A percentile compares a stretch with the other conserved stretches of the same genome.
Conservation (phyloP, 768 basidiomycete species). For the Suillus clintonianus region DNA sequence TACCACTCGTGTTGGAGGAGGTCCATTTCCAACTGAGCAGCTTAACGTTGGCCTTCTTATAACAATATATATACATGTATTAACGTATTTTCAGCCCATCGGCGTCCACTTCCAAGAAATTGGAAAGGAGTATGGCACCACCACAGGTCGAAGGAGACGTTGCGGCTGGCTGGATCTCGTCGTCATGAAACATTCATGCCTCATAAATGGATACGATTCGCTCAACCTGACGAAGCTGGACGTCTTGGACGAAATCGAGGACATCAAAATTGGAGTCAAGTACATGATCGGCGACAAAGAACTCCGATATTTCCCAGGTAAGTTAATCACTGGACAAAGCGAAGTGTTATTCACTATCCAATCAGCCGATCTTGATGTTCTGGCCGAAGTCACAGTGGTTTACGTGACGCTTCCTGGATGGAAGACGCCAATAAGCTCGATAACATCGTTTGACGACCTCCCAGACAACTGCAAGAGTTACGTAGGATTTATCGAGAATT, state of each 20-base stretch:
- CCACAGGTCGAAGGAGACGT: conserved; percentile 89
- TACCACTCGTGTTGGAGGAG: conserved; percentile 97
- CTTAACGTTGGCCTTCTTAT: conserved; percentile 62
- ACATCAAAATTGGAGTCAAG: conserved; percentile 86
- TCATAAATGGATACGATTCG: conserved; percentile 94
- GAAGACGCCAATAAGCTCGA: conserved; percentile 72
- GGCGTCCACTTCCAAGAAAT: conserved; percentile 92
- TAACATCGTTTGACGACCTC: conserved; percentile 67
- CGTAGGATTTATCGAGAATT: conserved; percentile 82
- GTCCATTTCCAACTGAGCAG: conserved; percentile 97
- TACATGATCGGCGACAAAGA: conserved; percentile 80
- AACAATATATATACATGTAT: background rate
- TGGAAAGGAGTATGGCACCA: conserved; percentile 88
- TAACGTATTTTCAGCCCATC: conserved; percentile 50
- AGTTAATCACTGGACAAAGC: conserved; percentile 20
- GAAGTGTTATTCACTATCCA: background rate
- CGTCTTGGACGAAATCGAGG: conserved; percentile 77
- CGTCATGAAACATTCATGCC: conserved; percentile 86
- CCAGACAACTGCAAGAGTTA: conserved; percentile 87
- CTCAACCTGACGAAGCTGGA: conserved; percentile 98
- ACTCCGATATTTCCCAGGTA: conserved; percentile 86
- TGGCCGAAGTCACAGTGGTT: conserved; percentile 78
- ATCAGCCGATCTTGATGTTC: conserved; percentile 80
- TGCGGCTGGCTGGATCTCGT: conserved; percentile 99
- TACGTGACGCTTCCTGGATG: conserved; percentile 93